Conservation (phyloP, 78 protist genomes). For the Isochrysis galbana region DNA sequence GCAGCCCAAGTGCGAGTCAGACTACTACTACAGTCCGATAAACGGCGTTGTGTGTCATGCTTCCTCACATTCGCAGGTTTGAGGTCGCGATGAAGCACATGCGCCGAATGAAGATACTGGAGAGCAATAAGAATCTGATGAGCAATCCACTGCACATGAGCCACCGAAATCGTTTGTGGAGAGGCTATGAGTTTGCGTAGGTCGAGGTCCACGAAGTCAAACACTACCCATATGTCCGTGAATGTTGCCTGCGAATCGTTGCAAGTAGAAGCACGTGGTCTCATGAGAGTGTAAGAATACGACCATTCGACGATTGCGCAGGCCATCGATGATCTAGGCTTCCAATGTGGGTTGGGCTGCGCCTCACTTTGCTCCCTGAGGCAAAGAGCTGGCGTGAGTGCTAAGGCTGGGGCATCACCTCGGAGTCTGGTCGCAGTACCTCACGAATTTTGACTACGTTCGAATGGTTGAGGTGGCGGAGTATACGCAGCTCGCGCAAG, state of each 20-base stretch:
- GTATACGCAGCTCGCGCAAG: constrained; percentile 29
- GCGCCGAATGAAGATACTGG: not conserved
- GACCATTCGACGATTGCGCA: too few relatives aligned
- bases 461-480: not conserved
- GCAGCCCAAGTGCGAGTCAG: too few relatives aligned
- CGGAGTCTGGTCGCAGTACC: not conserved
- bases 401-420: too few relatives aligned
- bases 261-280: too few relatives aligned
- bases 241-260: not conserved
- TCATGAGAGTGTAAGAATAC: too few relatives aligned
- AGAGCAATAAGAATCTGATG: not conserved
- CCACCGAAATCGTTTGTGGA: not conserved
- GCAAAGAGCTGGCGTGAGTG: too few relatives aligned
- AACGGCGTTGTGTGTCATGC: too few relatives aligned
- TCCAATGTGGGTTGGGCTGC: too few relatives aligned
- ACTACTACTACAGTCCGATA: too few relatives aligned
- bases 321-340: too few relatives aligned
- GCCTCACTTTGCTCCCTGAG: too few relatives aligned
- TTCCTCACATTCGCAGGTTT: constrained; percentile 60
- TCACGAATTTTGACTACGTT: not conserved
- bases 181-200: constrained; percentile 20
- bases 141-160: not conserved
- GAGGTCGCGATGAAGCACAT: constrained; percentile 53
- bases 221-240: constrained; percentile 3
- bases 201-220: constrained; percentile 23